Conservation (phyloP, 352 stramenopile genomes). For the Globisporangium polare region DNA sequence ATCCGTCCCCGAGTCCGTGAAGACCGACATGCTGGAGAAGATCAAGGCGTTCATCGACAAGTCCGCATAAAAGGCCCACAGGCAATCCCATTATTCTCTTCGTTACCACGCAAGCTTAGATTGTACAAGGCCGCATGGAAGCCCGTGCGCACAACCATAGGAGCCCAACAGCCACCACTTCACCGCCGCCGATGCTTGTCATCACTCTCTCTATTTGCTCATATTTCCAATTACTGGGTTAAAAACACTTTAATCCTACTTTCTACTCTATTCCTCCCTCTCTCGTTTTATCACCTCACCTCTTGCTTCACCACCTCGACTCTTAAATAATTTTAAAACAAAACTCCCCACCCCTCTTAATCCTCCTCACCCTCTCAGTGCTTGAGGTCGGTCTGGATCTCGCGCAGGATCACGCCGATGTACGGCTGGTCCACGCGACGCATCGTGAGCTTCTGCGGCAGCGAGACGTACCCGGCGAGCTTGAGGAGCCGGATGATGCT, state of each 20-base stretch:
- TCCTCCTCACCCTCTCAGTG: neutral
- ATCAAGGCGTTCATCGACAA: conserved; percentile 91
- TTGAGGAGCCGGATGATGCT: conserved; percentile 79
- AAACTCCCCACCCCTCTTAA: neutral
- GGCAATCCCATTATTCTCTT: neutral
- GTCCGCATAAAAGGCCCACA: conserved; percentile 22
- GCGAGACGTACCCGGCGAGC: conserved; percentile 67
- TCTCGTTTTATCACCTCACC: neutral
- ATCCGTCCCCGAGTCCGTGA: conserved; percentile 88
- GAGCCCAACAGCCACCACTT: no score
- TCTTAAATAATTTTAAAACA: conserved; percentile 10
- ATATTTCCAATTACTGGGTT: conserved; percentile 2
- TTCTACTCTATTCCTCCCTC: conserved; percentile 2
- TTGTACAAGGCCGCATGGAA: no score
- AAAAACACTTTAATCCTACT: neutral
- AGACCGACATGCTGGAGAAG: conserved; percentile 86
- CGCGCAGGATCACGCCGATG: conserved; percentile 52
- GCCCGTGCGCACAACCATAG: no score
- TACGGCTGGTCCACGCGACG: conserved; percentile 63
- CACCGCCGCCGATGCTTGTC: neutral
- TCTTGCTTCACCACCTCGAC: neutral
- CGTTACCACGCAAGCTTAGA: no score
- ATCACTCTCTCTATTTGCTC: conserved; percentile 1
- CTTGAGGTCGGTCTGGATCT: conserved; percentile 32
- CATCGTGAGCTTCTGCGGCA: conserved; percentile 74